Percentiles rank a stretch among this genome's conserved stretches.
Evolutionary conservation across 129 eudicot species (phyloP).

Genomic region (Glebionis coronaria): DNA sequence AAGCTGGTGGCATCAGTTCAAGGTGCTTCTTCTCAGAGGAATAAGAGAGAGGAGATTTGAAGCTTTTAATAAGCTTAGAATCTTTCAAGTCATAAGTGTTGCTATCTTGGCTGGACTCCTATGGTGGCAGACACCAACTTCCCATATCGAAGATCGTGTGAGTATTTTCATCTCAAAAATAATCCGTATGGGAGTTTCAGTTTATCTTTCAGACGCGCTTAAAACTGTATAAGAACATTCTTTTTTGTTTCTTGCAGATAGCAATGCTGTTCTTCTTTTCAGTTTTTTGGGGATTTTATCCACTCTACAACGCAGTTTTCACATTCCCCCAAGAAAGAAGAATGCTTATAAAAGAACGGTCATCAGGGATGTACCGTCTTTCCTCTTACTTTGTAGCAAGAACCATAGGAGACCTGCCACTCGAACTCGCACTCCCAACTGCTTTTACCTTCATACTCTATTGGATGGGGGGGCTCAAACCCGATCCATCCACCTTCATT

Average conservation of each 20-base stretch:
- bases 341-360: constrained; percentile 87
- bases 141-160: constrained; percentile 91
- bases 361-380: constrained; percentile 98
- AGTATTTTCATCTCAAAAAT: constrained; percentile 28
- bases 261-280: constrained; percentile 98
- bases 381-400: constrained; percentile 92
- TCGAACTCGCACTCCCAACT: constrained; percentile 94
- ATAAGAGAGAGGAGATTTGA: constrained; percentile 78
- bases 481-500: constrained; percentile 71
- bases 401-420: constrained; percentile 91
- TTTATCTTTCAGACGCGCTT: too few species aligned
- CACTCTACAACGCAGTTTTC: constrained; percentile 93
- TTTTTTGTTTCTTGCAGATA: constrained; percentile 43
- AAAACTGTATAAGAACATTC: too few species aligned
- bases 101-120: constrained; percentile 92
- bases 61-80: constrained; percentile 82
- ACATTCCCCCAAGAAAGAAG: constrained; percentile 97
- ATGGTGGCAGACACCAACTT: constrained; percentile 97
- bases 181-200: too few species aligned
- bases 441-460: constrained; percentile 90
- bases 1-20: constrained; percentile 93
- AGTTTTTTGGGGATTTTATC: constrained; percentile 99
- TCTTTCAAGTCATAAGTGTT: constrained; percentile 91
- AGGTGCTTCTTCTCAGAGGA: constrained; percentile 77
- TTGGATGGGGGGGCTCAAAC: constrained; percentile 99